phyloP scores from a whole-genome alignment of 257 asterid species.

The Solanum peruvianum region DNA sequence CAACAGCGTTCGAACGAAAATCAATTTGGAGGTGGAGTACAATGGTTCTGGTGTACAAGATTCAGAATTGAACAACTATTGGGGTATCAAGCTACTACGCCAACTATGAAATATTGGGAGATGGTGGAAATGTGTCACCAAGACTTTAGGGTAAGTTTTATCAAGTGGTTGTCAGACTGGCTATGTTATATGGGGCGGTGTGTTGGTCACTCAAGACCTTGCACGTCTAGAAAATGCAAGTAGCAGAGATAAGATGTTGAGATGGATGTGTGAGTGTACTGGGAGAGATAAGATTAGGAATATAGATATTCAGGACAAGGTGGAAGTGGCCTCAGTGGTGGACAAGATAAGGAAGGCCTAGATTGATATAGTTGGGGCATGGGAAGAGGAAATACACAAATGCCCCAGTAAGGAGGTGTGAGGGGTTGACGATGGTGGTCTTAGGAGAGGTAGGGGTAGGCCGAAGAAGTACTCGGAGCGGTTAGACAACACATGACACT shows the following conservation, averaged over 20 bases:
- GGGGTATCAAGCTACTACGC: neutral
- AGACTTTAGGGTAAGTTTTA: neutral
- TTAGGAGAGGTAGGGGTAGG: neutral
- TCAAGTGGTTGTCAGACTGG: neutral
- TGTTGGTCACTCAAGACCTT: neutral
- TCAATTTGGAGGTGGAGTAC: neutral
- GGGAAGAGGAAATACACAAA: neutral
- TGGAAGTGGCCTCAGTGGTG: neutral
- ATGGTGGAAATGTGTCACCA: neutral
- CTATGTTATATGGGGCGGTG: neutral
- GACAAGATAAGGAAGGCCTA: neutral
- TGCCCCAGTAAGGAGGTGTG: neutral
- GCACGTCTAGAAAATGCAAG: neutral
- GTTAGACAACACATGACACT: neutral
- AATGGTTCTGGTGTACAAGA: neutral
- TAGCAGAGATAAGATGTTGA: neutral
- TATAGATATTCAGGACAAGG: neutral
- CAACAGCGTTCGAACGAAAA: neutral
- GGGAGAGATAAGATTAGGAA: neutral
- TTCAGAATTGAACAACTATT: neutral
- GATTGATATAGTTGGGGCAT: neutral
- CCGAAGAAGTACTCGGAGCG: neutral
- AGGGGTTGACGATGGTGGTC: neutral
- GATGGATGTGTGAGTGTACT: neutral
- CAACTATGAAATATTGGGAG: neutral